Conservation (phyloP, 2,329 filamentous ascomycete species). For the Chaetomiaceae sp. region DNA sequence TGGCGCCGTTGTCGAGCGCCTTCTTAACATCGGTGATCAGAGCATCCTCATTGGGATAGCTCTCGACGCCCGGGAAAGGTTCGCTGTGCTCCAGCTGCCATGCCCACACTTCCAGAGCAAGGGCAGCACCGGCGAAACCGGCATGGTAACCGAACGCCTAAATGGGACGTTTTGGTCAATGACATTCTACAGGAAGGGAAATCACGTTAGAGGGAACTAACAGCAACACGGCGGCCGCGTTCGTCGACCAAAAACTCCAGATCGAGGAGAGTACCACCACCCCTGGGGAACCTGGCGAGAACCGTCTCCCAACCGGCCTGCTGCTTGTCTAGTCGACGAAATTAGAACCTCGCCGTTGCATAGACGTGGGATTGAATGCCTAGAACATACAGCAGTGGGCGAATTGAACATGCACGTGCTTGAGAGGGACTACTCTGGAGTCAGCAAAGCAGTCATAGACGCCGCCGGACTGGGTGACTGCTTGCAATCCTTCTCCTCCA, state of each 20-base stretch:
- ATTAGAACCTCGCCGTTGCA: neutral
- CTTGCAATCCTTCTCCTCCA: constrained; percentile 60
- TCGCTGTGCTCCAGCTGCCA: constrained; percentile 64
- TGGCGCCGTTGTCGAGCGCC: constrained; percentile 59
- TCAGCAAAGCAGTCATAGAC: constrained; percentile 13
- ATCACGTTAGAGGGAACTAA: constrained; percentile 12
- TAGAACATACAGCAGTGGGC: constrained; percentile 44
- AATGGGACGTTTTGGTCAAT: neutral
- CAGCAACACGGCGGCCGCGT: constrained; percentile 62
- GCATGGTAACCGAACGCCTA: constrained; percentile 67
- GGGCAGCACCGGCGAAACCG: constrained; percentile 69
- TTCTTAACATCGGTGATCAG: constrained; percentile 72
- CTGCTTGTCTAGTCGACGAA: constrained; percentile 50
- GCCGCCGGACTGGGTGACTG: neutral
- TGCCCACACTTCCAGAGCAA: constrained; percentile 76
- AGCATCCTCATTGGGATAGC: constrained; percentile 69
- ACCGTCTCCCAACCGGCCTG: constrained; percentile 76
- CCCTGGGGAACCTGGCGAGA: constrained; percentile 72
- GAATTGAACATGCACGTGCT: constrained; percentile 70
- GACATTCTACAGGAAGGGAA: too few relatives aligned
- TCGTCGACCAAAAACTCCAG: constrained; percentile 78
- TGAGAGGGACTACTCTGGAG: constrained; percentile 50
- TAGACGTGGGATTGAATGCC: too few relatives aligned
- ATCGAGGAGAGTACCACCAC: constrained; percentile 74
- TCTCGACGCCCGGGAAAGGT: constrained; percentile 61